These are phyloP conservation scores for Stenocarpella maydis DNA, from an alignment of 2,329 filamentous ascomycete species.

Conservation along the genomic window DNA sequence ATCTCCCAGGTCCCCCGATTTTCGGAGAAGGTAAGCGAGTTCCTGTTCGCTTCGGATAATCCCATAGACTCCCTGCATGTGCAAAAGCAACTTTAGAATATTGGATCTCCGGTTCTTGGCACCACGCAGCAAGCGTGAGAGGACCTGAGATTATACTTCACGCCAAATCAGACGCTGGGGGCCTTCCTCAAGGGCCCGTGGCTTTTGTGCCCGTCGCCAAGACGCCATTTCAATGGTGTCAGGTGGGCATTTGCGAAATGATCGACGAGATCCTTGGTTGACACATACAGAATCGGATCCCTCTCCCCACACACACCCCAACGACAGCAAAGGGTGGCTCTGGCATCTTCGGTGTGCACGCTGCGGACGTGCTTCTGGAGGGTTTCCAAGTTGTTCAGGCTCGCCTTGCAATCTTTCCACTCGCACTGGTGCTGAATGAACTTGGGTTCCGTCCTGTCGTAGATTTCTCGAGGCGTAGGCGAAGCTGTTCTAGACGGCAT, in stretches of 20 bases:
- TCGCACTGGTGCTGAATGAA: conserved; percentile 14
- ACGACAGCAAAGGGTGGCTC: background rate
- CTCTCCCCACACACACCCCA: conserved; percentile 4
- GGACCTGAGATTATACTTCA: background rate
- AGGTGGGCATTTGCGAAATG: conserved; percentile 8
- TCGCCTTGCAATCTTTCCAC: conserved; percentile 21
- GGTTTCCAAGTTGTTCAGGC: conserved; percentile 20
- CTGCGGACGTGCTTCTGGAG: conserved; percentile 21
- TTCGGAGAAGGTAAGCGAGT: background rate
- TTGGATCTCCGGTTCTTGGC: background rate
- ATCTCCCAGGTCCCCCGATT: background rate
- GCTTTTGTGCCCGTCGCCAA: conserved; percentile 11
- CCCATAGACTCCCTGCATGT: background rate
- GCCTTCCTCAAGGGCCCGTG: background rate
- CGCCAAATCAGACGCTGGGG: background rate
- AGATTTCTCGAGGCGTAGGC: conserved; percentile 14
- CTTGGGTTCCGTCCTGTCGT: background rate
- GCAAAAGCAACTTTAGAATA: background rate
- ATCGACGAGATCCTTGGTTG: background rate
- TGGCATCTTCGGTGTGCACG: conserved; percentile 9
- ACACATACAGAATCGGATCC: background rate
- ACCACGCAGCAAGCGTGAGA: background rate
- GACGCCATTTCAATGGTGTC: background rate
- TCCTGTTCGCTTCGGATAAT: background rate
- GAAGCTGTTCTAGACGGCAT: background rate